Conservation (phyloP, 768 basidiomycete genomes). For the Hygrocybe coccinea region DNA sequence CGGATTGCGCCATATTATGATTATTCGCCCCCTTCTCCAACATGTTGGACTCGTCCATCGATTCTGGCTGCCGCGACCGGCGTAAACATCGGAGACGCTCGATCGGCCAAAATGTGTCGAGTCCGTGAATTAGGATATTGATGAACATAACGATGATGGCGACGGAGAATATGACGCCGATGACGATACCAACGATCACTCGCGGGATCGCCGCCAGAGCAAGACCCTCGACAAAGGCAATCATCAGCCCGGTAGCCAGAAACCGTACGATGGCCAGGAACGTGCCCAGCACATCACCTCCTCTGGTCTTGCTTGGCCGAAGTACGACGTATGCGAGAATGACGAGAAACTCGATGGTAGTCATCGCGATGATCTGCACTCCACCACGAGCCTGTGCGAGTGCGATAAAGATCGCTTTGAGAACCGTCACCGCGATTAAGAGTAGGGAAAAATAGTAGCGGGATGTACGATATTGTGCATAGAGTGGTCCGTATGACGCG, state of each 20-base stretch:
- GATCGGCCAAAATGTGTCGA: conserved; percentile 12
- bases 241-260: conserved; percentile 62
- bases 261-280: conserved; percentile 67
- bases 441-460: conserved; percentile 66
- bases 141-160: conserved; percentile 64
- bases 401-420: conserved; percentile 70
- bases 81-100: neutral
- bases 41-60: conserved; percentile 30
- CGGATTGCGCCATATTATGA: too few species aligned
- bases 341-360: conserved; percentile 62
- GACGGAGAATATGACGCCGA: conserved; percentile 66
- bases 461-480: conserved; percentile 58
- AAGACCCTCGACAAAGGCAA: conserved; percentile 70
- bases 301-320: conserved; percentile 61
- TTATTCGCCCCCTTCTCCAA: conserved; percentile 41
- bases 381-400: conserved; percentile 57
- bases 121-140: conserved; percentile 57
- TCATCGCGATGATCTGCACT: conserved; percentile 62
- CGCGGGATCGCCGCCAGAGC: conserved; percentile 70
- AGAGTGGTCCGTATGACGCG: conserved; percentile 51
- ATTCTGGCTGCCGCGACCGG: conserved; percentile 14
- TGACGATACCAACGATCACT: conserved; percentile 72
- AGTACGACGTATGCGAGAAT: conserved; percentile 49
- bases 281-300: conserved; percentile 64
- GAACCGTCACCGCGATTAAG: conserved; percentile 52